Base-by-base conservation (phyloP, 257 asterid species). In the Solanum tarijense region DNA sequence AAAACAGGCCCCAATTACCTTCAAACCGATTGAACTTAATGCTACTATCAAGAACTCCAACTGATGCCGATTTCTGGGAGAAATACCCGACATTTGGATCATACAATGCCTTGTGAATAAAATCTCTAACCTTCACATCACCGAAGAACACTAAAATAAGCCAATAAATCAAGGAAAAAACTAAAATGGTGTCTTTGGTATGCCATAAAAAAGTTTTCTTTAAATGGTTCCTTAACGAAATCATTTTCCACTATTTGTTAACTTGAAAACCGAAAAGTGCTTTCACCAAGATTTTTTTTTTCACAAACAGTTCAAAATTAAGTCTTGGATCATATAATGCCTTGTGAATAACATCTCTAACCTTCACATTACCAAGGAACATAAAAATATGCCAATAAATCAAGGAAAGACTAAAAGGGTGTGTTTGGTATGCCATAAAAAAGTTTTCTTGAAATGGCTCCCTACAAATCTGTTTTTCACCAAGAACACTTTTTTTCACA, bases 21-120 rank as follows among this genome's bases (percentile, higher is more conserved):
- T 91, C 90, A 79, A 96, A 93, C 90, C 92, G 94, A 90, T 93
- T 93, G 92, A 95, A 97, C 93, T 93, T 95, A 86, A 97, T 96
- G 94, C 94, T 94, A 86, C 92, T 89, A 89, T 96, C 98, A 83
- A 97, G 98, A 87, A 94, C 95, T 88, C 99, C 99, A 88, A 97
- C 98, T 32, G 99, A 94, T 71, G 94, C 91, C 52, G 98, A 91
- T 90, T 97, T 95, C 89, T 94, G 96, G 82, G 98, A 94, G 89
- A 96, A 97, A 90, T 96, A 96, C 41, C 99, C 98, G 7, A 92
- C 93, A 35, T 93, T 89, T 14, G 96, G 98, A 84, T 97, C 98
- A 91, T 95, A 97, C 86, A 97, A 66, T 86, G 98, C 96, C 89
- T 92, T 91, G 84, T 92, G 98, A 90, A 97, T 93, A 90, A 95